Base-by-base conservation (phyloP, 768 basidiomycete species). In the Macrolepiota albuminosa region DNA sequence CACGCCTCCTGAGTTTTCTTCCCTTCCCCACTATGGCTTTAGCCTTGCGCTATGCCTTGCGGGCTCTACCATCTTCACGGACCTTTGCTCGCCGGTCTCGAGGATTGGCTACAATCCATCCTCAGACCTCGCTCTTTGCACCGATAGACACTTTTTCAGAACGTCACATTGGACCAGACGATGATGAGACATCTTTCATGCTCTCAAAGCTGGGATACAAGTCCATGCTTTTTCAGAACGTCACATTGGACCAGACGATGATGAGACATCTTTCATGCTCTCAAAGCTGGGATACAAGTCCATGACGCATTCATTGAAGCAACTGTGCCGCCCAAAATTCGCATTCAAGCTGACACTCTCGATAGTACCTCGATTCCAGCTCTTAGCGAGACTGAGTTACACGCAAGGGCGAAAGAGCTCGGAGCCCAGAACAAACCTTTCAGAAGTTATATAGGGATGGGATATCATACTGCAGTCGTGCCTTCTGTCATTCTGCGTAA, bases 361-460 rank as follows among this genome's bases (percentile, higher is more conserved):
- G 85, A 81, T 69, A 82, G 92, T 68, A 75, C 80, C 18, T 80
- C 85, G 51, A 90, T 97, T 54, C 81, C 84, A 5, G 79, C 88
- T 2, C 78, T 93, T 61, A 94, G 91, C 70, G 97, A 99, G 74
- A 84, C 88, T 1, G 89, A 98, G 74, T 79, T 99, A 45, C 77
- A 87, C 57, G 74, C 77, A 21, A 78, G 91, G 56, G 94, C 91
- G 0, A 88, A 86, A 69, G 81, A 82, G 65, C 76, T 98, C 10
- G 95, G 86, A n/a, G 75, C 70, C 16, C 79, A 83, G 70, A 98
- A 99, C 74, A 84, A 88, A 73, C 77, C 83, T 6, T 89, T 89
- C 73, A 91, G 88, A 79, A 95, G 87, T 69, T 98, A 94, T 73
- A 99, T 98, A 69, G 97, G 97, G 39, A 94, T 98, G 93, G 96